These are phyloP conservation scores for Arachis monticola DNA, from an alignment of 331 rosid genomes.

Conservation along the genomic window DNA sequence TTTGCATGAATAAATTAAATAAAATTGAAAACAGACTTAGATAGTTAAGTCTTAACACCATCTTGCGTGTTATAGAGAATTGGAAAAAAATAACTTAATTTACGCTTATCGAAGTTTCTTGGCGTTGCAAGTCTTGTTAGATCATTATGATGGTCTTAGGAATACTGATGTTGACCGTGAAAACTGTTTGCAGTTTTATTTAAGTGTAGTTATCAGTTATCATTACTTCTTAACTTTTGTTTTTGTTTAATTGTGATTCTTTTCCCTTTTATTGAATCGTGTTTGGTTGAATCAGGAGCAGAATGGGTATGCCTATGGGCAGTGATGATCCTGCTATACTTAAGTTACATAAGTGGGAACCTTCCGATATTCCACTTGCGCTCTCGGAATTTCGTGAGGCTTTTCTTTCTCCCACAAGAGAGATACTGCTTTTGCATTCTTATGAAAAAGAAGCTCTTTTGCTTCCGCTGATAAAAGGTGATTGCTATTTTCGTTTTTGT, in stretches of 20 bases:
- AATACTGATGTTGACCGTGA: conserved; percentile 14
- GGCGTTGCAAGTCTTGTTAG: conserved; percentile 24
- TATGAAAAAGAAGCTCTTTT: conserved; percentile 73
- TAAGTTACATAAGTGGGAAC: conserved; percentile 77
- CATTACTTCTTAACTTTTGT: not conserved
- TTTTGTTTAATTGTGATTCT: not conserved
- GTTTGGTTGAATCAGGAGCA: conserved; percentile 46
- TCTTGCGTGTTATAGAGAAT: not conserved
- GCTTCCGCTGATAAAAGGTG: conserved; percentile 77
- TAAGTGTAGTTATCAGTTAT: not conserved
- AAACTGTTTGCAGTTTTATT: conserved; percentile 12
- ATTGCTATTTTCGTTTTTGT: conserved; percentile 17
- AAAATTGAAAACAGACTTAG: conserved; percentile 9
- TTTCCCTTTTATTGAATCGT: conserved; percentile 1
- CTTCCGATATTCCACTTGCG: conserved; percentile 55
- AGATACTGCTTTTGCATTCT: conserved; percentile 68
- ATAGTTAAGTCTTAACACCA: not conserved
- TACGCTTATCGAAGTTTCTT: conserved; percentile 9
- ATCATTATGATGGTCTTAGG: conserved; percentile 28
- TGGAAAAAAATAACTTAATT: not conserved
- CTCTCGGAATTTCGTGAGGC: conserved; percentile 81
- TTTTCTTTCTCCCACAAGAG: conserved; percentile 88
- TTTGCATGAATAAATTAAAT: not conserved
- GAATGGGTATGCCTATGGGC: conserved; percentile 59
- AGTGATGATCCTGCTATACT: conserved; percentile 70